Conservation (phyloP, 495 filamentous ascomycete species). For the Aspergillus bertholletiae region DNA sequence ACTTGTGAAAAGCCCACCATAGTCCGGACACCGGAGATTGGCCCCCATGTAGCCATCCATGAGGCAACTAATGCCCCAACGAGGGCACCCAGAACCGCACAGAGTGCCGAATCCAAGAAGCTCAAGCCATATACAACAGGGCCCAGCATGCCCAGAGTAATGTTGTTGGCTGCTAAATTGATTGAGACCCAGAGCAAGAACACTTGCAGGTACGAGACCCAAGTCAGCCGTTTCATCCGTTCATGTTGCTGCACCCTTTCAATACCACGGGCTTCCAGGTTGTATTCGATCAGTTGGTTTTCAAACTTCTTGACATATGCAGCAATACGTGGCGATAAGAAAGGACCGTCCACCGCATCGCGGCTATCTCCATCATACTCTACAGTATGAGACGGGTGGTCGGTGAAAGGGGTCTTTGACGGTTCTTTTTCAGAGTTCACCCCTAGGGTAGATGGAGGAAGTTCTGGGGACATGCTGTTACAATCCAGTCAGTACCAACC, state of each 20-base stretch:
- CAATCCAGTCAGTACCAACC: constrained; percentile 21
- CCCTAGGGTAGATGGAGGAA: constrained; percentile 29
- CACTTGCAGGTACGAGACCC: constrained; percentile 58
- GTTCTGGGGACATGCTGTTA: constrained; percentile 35
- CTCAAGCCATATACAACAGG: constrained; percentile 65
- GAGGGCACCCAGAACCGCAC: constrained; percentile 60
- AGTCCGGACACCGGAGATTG: constrained; percentile 66
- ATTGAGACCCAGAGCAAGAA: constrained; percentile 70
- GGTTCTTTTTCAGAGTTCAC: constrained; percentile 22
- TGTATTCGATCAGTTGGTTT: constrained; percentile 46
- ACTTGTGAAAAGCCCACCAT: constrained; percentile 39
- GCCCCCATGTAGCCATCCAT: constrained; percentile 73
- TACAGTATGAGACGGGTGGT: constrained; percentile 5
- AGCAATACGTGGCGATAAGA: constrained; percentile 27
- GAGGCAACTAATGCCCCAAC: constrained; percentile 57
- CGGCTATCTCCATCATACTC: constrained; percentile 18
- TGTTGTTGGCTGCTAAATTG: constrained; percentile 74
- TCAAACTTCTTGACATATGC: constrained; percentile 35
- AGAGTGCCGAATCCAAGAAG: constrained; percentile 63
- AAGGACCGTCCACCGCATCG: constrained; percentile 15
- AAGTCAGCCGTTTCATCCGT: constrained; percentile 49
- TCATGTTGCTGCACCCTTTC: constrained; percentile 64
- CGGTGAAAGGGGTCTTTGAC: constrained; percentile 5
- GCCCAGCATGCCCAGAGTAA: constrained; percentile 70
- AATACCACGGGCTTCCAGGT: constrained; percentile 72